These are phyloP conservation scores for Megacollybia marginata DNA, from an alignment of 768 basidiomycete species.

Conservation along the genomic window DNA sequence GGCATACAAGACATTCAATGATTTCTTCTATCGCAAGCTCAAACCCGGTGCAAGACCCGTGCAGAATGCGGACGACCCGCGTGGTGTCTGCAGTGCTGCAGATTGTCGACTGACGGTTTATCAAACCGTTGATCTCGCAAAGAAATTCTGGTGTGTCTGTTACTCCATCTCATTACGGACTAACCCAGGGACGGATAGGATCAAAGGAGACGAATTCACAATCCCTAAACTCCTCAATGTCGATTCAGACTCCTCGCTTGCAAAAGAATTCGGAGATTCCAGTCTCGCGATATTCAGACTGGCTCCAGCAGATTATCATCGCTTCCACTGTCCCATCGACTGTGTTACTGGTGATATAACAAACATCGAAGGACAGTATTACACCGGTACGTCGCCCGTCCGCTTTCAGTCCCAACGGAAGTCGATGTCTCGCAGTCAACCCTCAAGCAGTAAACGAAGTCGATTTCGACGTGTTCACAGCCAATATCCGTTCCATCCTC, in stretches of 20 bases:
- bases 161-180: neutral
- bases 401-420: too few species aligned
- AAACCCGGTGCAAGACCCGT: slow-evolving; percentile 55
- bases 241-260: slow-evolving; percentile 31
- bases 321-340: slow-evolving; percentile 68
- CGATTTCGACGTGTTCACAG: slow-evolving; percentile 58
- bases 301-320: slow-evolving; percentile 77
- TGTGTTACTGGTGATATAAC: slow-evolving; percentile 37
- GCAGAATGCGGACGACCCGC: slow-evolving; percentile 37
- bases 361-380: slow-evolving; percentile 51
- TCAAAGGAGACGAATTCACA: slow-evolving; percentile 69
- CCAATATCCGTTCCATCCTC: slow-evolving; percentile 51
- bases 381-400: slow-evolving; percentile 37
- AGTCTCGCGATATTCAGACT: slow-evolving; percentile 67
- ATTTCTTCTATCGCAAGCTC: slow-evolving; percentile 67
- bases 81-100: slow-evolving; percentile 54
- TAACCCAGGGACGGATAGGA: slow-evolving; percentile 24
- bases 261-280: slow-evolving; percentile 32
- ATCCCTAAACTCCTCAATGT: slow-evolving; percentile 51
- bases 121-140: slow-evolving; percentile 46
- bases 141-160: slow-evolving; percentile 54
- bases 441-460: slow-evolving; percentile 70
- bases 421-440: slow-evolving; percentile 45
- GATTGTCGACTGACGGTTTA: slow-evolving; percentile 74
- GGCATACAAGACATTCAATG: slow-evolving; percentile 66